phyloP scores from a whole-genome alignment of 176 grass and related monocot genomes.

The Metroxylon sagu region DNA sequence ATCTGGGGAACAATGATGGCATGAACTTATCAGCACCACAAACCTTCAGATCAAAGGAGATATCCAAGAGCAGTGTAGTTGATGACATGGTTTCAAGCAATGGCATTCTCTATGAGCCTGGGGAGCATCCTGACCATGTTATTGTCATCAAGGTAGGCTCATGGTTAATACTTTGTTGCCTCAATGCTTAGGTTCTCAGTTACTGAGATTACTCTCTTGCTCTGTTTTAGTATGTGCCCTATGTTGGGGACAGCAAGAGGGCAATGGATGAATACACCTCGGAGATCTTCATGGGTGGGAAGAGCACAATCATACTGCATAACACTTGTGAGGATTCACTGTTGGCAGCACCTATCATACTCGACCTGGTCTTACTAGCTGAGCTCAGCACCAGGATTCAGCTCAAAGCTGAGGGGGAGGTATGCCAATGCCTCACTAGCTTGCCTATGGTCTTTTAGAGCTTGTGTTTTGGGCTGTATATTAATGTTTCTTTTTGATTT shows the following conservation, averaged over 20 bases:
- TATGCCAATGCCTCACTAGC: constrained; percentile 19
- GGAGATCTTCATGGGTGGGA: constrained; percentile 56
- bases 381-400: constrained; percentile 96
- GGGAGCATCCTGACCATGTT: constrained; percentile 91
- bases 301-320: constrained; percentile 72
- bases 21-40: constrained; percentile 94
- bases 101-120: constrained; percentile 78
- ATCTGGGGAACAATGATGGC: constrained; percentile 91
- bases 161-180: not conserved
- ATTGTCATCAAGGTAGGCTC: constrained; percentile 84
- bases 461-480: not conserved
- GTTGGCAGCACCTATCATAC: constrained; percentile 5
- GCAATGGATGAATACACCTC: constrained; percentile 99
- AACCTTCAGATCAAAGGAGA: constrained; percentile 96
- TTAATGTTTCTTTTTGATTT: not conserved
- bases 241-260: constrained; percentile 93
- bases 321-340: constrained; percentile 10
- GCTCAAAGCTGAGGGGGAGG: constrained; percentile 77
- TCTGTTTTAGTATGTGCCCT: constrained; percentile 72
- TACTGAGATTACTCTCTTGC: not conserved
- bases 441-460: not conserved
- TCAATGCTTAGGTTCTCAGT: not conserved
- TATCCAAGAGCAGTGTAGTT: constrained; percentile 95
- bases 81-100: constrained; percentile 99
- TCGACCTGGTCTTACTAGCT: constrained; percentile 30